These are phyloP conservation scores for Paramecium octaurelia DNA, from an alignment of 73 alveolate genomes.

Conservation along the genomic window DNA sequence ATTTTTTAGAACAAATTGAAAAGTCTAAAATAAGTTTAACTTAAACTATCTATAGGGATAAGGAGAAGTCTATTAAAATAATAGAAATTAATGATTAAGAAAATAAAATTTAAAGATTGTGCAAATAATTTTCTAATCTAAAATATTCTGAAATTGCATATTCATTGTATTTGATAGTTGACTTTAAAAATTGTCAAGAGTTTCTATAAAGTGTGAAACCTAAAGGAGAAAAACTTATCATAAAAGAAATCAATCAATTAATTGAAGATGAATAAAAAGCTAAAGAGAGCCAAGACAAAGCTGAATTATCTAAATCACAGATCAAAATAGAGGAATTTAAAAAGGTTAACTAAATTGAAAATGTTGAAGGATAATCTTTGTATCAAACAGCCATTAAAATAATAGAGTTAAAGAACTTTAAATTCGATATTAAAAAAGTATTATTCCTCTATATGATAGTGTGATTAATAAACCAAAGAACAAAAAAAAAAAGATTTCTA, in stretches of 20 bases:
- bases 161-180: background rate
- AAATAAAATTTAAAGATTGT: background rate
- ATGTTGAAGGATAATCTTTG: background rate
- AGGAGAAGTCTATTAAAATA: background rate
- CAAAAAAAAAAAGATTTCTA: background rate
- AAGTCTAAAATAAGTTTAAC: background rate
- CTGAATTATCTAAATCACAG: background rate
- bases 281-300: background rate
- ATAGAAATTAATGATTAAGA: background rate
- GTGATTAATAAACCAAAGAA: background rate
- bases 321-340: background rate
- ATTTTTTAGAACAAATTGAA: background rate
- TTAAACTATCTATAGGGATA: background rate
- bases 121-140: background rate
- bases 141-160: background rate
- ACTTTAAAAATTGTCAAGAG: background rate
- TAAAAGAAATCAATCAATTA: background rate
- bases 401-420: background rate
- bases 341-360: background rate
- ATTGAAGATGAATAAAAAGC: background rate
- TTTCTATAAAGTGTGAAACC: background rate
- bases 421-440: background rate
- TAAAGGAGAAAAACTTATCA: background rate
- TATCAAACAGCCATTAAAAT: background rate
- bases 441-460: background rate